Conservation (phyloP, 441 rosid species). For the Populus hybrid region DNA sequence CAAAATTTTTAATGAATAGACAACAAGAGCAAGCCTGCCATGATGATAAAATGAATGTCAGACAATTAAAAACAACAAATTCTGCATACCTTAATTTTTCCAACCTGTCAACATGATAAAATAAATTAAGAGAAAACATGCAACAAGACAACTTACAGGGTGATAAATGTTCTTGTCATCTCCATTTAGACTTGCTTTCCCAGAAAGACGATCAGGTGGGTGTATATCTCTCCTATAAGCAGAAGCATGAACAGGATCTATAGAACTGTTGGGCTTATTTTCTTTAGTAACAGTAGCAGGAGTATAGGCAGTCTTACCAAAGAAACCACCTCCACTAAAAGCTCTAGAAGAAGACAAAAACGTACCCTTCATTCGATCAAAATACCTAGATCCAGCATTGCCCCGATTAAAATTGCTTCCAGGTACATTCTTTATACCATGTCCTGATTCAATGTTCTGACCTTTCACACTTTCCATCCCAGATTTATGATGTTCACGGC, state of each 20-base stretch:
- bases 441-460: slow-evolving; percentile 44
- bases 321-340: slow-evolving; percentile 69
- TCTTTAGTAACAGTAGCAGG: slow-evolving; percentile 52
- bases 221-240: slow-evolving; percentile 44
- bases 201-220: slow-evolving; percentile 46
- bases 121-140: slow-evolving; percentile 1
- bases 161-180: slow-evolving; percentile 52
- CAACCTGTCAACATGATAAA: slow-evolving; percentile 2
- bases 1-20: background rate
- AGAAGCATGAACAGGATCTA: slow-evolving; percentile 49
- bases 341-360: slow-evolving; percentile 82
- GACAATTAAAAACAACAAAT: background rate
- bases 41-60: background rate
- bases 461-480: slow-evolving; percentile 43
- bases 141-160: slow-evolving; percentile 51
- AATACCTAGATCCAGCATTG: slow-evolving; percentile 63
- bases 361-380: slow-evolving; percentile 90
- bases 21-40: background rate
- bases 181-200: slow-evolving; percentile 41
- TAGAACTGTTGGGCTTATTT: slow-evolving; percentile 46
- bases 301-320: slow-evolving; percentile 56
- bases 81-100: slow-evolving; percentile 4
- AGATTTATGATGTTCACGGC: slow-evolving; percentile 45
- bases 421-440: slow-evolving; percentile 39
- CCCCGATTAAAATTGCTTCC: slow-evolving; percentile 45